Evolutionary conservation across 2,329 filamentous ascomycete species (phyloP).

Genomic region (Phyllosticta citribraziliensis): DNA sequence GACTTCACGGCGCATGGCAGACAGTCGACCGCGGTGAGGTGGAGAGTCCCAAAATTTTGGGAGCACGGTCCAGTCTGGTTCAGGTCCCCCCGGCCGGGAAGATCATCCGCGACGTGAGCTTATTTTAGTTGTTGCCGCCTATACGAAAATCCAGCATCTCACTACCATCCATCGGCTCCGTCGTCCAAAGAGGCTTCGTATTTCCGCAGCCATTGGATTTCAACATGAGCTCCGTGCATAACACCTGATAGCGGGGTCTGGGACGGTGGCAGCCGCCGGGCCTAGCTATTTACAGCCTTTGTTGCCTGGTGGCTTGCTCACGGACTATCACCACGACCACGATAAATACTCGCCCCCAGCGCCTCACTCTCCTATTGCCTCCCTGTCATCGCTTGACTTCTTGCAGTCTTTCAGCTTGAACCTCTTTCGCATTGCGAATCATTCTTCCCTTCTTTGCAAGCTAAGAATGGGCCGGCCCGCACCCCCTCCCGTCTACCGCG

Average conservation of each 20-base stretch:
- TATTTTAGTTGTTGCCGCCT: not conserved
- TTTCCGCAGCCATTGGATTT: not conserved
- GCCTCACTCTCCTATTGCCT: not conserved
- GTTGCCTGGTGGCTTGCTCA: constrained; percentile 5
- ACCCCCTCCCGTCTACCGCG: constrained; percentile 19
- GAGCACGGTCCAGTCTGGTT: not conserved
- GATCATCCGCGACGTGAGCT: not conserved
- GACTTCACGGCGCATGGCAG: not conserved
- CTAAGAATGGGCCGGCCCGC: constrained; percentile 23
- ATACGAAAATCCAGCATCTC: not conserved
- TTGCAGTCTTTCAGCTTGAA: not conserved
- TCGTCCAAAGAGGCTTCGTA: not conserved
- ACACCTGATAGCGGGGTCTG: not conserved
- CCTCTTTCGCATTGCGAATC: not conserved
- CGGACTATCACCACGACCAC: not conserved
- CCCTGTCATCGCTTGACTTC: not conserved
- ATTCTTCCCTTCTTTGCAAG: not conserved
- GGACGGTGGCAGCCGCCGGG: constrained; percentile 14
- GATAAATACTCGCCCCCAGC: not conserved
- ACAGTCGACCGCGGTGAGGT: not conserved
- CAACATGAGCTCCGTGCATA: not conserved
- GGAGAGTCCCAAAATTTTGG: not conserved
- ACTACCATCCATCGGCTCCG: not conserved
- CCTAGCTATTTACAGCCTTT: constrained; percentile 4
- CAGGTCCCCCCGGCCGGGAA: too few species aligned